Evolutionary conservation across 2,329 filamentous ascomycete species (phyloP), one percentile per base, ranked within the genome.

Genomic region (Fusarium sp.): DNA sequence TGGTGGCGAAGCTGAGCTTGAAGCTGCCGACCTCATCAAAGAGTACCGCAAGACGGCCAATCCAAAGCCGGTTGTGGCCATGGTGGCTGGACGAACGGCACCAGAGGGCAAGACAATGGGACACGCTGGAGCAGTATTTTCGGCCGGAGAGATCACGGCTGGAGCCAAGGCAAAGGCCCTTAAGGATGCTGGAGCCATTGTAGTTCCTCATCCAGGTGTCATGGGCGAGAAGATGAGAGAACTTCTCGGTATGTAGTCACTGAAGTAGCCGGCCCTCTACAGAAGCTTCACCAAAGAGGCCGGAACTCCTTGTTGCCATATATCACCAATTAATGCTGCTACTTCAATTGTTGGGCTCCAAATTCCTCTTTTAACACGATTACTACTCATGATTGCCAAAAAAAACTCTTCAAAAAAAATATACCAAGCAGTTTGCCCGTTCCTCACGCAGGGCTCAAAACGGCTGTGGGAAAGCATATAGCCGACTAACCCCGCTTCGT

Each of bases 11-110:
- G 90, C 91, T 4, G 93, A 95, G 80, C 86, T 93, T 43, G 89
- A 91, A 77, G 93, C 93, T 14, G 93, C 93, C 1, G 91, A 93
- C 20, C 91, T 92, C 85, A 93, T 95, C 70, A 85, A 82, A 60
- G 88, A 91, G n/a, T 94, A 94, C 79, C 86, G 84, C 13, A 87
- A 83, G 64, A 85, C 89, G 9, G 74, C 83, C 8, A 88, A 90
- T 60, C 91, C 92, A 0, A 95, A 95, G 86, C 91, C 86, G 67
- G 87, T 84, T 30, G 68, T 93, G 78, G 92, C 91, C 50, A 86
- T 94, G 66, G 87, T 94, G 18, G 92, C 90, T 13, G 93, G 93
- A 1, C 82, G 88, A 68, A 87, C 90, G 64, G 92, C 92, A 9
- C 89, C 89, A 3, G 80, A 84, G 39, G 90, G 90, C 0, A 87